Base-by-base conservation (phyloP, 176 grass and related monocot genomes). In the Areca catechu region DNA sequence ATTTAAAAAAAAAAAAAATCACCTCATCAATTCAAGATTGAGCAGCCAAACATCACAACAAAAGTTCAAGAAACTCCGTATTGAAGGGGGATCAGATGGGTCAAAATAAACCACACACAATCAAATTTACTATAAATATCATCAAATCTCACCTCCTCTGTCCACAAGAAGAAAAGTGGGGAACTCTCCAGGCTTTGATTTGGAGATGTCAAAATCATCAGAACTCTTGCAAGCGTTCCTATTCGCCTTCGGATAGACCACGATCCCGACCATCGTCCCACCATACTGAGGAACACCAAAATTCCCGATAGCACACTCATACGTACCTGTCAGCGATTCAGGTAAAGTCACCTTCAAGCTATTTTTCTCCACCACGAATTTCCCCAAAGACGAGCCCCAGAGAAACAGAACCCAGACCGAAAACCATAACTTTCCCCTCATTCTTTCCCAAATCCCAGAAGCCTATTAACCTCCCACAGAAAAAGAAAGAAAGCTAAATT, bases 231-330 rank as follows among this genome's bases (percentile, higher is more conserved):
- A 95, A 5, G 74, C 85, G 64, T 95, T 89, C 61, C 60, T 70
- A 66, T 95, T 95, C 24, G 84, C 58, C 65, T 85, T 95, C 43
- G 89, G 89, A 58, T 95, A 95, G 19, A 67, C 81, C 16, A 95
- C 89, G 52, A 89, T 75, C 19, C 89, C 89, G n/a, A 95, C 78
- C 89, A 95, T 95, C 62, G 85, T 95, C 22, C 89, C 89, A 5
- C 89, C 89, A 60, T 95, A 95, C 69, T 95, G 85, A 62, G 89
- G 89, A 27, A 95, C 79, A 10, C 89, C 89, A 51, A 95, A 95
- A 70, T 95, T 95, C 48, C 89, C 89, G 72, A 95, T 95, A 15
- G 89, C 89, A 55, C 89, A 95, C 74, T 89, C 81, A 71, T 89
- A 82, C 50, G 74, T 84, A 48, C 81, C 86, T 74, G 81, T 89